Base-by-base conservation (phyloP, 176 grass and related monocot species). In the Alopecurus myosuroides region DNA sequence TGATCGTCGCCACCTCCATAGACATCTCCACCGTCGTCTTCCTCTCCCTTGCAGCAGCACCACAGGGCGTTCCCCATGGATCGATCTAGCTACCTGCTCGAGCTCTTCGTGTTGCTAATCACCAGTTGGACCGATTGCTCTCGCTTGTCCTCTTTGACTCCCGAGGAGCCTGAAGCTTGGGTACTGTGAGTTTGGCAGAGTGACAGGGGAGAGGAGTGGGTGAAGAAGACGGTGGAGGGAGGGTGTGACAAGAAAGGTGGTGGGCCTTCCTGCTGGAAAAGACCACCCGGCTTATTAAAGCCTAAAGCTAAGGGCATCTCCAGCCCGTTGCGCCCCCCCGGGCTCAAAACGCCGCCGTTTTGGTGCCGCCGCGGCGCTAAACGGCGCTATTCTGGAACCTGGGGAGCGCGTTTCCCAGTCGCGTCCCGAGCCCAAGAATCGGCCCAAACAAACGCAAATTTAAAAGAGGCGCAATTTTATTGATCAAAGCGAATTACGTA, bases 1-100 rank as follows among this genome's bases (percentile, higher is more conserved):
- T 74, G 7, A 5, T 26, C 7, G 41, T 48, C 12, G 71, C 71
- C 44, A 50, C 71, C 44, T 19, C 28, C 44, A 50, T 74, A 74
- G 44, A 50, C 44, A 30, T 50, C 26, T 30, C 42, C 71, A 6
- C 30, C 71, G 11, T 50, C 71, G 44, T 74, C 71, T 45, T 4
- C 70, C 30, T 74, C 70, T 74, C 26, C 44, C 44, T 74, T 50
- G 71, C 71, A 74, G 28, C 44, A 74, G 71, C 71, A 74, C 44
- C 71, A 31, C 71, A 74, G 71, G 44, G 26, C 42, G 44, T 74
- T 74, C 71, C 71, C 71, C 44, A 74, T 74, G 71, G 71, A 74
- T 49, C 14, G 44, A 10, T 72, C 3, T 42, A 23, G 34, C 68
- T 25, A 25, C 22, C 22, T 23, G 36, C 20, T 70, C 66, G 64